Evolutionary conservation across 805 yeast genomes (phyloP).

Genomic region (Saturnispora dispora): DNA sequence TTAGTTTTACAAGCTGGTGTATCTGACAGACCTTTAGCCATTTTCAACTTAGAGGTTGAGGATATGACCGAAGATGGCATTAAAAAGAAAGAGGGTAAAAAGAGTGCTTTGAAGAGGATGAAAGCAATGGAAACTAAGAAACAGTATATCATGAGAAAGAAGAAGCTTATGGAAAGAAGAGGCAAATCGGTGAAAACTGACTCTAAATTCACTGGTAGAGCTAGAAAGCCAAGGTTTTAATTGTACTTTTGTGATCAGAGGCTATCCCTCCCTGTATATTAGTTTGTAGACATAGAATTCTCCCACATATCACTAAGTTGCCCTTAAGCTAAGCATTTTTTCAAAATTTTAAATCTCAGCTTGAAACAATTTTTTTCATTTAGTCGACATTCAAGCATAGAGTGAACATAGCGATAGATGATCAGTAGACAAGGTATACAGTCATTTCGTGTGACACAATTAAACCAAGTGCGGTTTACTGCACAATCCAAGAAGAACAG

Average conservation of each 20-base stretch:
- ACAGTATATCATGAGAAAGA: slow-evolving; percentile 81
- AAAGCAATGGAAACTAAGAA: slow-evolving; percentile 64
- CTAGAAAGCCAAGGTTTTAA: slow-evolving; percentile 57
- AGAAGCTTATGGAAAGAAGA: slow-evolving; percentile 83
- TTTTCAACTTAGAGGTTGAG: slow-evolving; percentile 76
- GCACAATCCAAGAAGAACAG: slow-evolving; percentile 44
- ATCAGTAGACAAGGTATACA: neutral
- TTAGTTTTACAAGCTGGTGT: slow-evolving; percentile 83
- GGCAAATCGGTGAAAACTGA: slow-evolving; percentile 86
- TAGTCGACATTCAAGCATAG: neutral
- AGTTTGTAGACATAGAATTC: neutral
- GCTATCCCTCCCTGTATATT: neutral
- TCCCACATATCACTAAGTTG: neutral
- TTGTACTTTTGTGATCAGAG: too few relatives aligned
- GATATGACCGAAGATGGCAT: slow-evolving; percentile 29
- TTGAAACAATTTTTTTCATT: neutral
- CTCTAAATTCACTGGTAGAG: slow-evolving; percentile 86
- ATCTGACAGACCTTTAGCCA: slow-evolving; percentile 63
- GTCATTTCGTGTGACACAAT: neutral
- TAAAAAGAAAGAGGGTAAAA: slow-evolving; percentile 25
- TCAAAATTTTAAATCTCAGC: neutral
- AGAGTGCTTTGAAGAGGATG: slow-evolving; percentile 36
- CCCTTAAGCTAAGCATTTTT: slow-evolving; percentile 3
- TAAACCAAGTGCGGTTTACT: slow-evolving; percentile 32
- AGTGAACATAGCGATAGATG: neutral